Conservation (phyloP, 768 basidiomycete species). For the Chalciporus sphaerocephalus region DNA sequence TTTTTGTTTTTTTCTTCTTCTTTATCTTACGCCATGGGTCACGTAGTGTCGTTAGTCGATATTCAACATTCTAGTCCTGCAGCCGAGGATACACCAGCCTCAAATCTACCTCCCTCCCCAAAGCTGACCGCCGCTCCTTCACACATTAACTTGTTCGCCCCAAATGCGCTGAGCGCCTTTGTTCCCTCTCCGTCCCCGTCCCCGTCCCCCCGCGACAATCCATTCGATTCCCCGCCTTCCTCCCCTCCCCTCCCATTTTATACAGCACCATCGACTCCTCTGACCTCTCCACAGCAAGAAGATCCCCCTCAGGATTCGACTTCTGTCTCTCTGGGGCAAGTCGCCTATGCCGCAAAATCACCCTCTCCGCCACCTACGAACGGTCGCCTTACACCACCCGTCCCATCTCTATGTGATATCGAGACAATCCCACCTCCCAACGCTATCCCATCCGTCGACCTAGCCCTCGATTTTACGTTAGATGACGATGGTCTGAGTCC, state of each 20-base stretch:
- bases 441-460: slow-evolving; percentile 25
- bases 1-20: neutral
- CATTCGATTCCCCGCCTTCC: slow-evolving; percentile 34
- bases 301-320: slow-evolving; percentile 24
- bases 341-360: slow-evolving; percentile 17
- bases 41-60: slow-evolving; percentile 31
- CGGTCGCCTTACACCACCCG: slow-evolving; percentile 18
- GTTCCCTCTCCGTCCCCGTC: slow-evolving; percentile 31
- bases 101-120: slow-evolving; percentile 7
- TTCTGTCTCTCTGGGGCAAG: slow-evolving; percentile 15
- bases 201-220: slow-evolving; percentile 34
- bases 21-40: slow-evolving; percentile 25
- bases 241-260: slow-evolving; percentile 41
- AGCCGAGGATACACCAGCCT: slow-evolving; percentile 10
- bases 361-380: slow-evolving; percentile 25
- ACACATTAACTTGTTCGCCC: slow-evolving; percentile 32
- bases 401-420: slow-evolving; percentile 24
- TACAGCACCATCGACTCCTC: slow-evolving; percentile 47
- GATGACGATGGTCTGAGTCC: slow-evolving; percentile 81
- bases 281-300: slow-evolving; percentile 39
- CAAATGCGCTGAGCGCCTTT: slow-evolving; percentile 31
- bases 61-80: slow-evolving; percentile 23
- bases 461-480: slow-evolving; percentile 39
- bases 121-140: slow-evolving; percentile 27
- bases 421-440: slow-evolving; percentile 28